These are phyloP conservation scores for Lyophyllum shimeji DNA, from an alignment of 768 basidiomycete genomes.

Conservation along the genomic window DNA sequence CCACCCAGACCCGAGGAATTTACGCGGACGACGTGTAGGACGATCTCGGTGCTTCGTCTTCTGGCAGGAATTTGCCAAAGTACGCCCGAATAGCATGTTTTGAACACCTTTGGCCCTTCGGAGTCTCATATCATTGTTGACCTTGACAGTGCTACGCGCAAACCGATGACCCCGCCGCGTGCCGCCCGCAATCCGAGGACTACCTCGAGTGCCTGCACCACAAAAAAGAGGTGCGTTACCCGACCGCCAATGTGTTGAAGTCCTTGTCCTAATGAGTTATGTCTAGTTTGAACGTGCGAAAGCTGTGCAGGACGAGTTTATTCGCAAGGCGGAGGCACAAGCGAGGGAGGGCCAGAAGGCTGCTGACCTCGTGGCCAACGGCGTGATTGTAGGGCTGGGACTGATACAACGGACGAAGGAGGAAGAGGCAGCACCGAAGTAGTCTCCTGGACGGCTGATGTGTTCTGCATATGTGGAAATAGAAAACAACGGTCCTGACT, in stretches of 20 bases:
- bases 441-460: background rate
- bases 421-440: constrained; percentile 10
- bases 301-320: constrained; percentile 68
- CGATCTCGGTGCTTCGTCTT: constrained; percentile 84
- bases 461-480: background rate
- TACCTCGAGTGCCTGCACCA: constrained; percentile 92
- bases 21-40: constrained; percentile 41
- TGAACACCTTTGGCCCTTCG: background rate
- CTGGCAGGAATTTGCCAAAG: constrained; percentile 90
- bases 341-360: constrained; percentile 70
- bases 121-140: constrained; percentile 1
- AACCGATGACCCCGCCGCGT: constrained; percentile 73
- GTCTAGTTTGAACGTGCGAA: constrained; percentile 57
- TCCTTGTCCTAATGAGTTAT: too few species aligned
- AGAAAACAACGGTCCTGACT: background rate
- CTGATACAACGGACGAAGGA: constrained; percentile 58
- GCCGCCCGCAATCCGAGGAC: constrained; percentile 72
- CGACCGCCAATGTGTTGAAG: too few species aligned
- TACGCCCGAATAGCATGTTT: constrained; percentile 20
- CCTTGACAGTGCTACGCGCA: constrained; percentile 75
- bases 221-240: constrained; percentile 78
- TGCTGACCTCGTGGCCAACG: constrained; percentile 70
- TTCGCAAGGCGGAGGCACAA: constrained; percentile 62
- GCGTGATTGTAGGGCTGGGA: constrained; percentile 74
- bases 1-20: background rate